These are phyloP conservation scores for Fusarium albidum DNA, from an alignment of 2,329 filamentous ascomycete genomes.

Conservation along the genomic window DNA sequence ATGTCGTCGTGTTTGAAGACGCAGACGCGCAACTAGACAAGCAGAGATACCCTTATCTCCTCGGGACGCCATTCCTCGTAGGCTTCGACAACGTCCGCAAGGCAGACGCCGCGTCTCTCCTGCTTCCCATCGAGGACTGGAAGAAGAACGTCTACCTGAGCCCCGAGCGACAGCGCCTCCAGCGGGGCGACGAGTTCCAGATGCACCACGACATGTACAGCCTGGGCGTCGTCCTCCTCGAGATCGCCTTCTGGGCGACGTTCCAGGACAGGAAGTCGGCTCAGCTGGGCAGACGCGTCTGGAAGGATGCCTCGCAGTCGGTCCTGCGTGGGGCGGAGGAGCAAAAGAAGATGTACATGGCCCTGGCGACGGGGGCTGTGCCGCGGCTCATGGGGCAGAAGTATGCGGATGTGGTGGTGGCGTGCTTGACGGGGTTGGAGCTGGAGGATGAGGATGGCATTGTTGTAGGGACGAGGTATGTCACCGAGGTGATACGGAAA, in stretches of 20 bases:
- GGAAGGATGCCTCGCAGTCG: neutral
- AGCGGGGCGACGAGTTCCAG: neutral
- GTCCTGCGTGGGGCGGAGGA: neutral
- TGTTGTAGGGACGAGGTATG: neutral
- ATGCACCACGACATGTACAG: neutral
- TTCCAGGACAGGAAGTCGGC: neutral
- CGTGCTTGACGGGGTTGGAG: neutral
- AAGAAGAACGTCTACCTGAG: neutral
- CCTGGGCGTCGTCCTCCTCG: neutral
- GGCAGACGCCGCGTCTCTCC: neutral
- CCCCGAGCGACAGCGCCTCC: neutral
- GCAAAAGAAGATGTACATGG: neutral
- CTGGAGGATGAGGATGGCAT: neutral
- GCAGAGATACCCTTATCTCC: neutral
- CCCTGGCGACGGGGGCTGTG: neutral
- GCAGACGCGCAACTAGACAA: neutral
- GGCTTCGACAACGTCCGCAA: neutral
- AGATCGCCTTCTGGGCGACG: neutral
- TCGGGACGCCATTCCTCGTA: neutral
- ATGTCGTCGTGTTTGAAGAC: neutral
- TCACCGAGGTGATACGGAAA: neutral
- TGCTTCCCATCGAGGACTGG: neutral
- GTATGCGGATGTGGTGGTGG: neutral
- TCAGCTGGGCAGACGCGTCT: neutral
- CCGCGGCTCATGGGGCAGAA: neutral